Conservation (phyloP, 768 basidiomycete genomes). For the Podaxis mareebaensis region DNA sequence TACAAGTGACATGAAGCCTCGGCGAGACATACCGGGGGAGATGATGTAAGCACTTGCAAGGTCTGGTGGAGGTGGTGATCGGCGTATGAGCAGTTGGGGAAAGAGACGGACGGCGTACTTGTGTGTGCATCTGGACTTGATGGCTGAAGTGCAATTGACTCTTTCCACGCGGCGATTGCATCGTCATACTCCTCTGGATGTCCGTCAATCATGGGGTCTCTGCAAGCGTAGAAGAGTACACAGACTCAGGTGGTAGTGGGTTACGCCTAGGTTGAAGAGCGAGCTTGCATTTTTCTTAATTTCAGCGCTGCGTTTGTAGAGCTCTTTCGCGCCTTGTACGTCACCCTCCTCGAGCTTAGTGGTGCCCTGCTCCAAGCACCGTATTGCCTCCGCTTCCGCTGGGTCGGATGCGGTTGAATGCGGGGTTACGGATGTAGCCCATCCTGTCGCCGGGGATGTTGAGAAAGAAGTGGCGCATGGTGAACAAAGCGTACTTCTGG, state of each 20-base stretch:
- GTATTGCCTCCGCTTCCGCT: constrained; percentile 76
- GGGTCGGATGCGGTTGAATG: constrained; percentile 85
- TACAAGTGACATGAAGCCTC: constrained; percentile 9
- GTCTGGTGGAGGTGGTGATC: constrained; percentile 44
- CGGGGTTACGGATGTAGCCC: constrained; percentile 77
- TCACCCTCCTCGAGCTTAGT: constrained; percentile 86
- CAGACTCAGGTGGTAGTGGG: constrained; percentile 86
- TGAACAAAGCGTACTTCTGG: not conserved
- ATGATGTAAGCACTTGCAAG: constrained; percentile 89
- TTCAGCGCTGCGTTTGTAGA: constrained; percentile 78
- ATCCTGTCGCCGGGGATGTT: constrained; percentile 45
- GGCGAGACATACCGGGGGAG: constrained; percentile 44
- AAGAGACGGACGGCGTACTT: constrained; percentile 49
- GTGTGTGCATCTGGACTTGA: constrained; percentile 86
- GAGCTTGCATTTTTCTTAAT: constrained; percentile 80
- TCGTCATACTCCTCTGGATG: constrained; percentile 81
- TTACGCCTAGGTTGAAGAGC: constrained; percentile 87
- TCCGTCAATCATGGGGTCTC: constrained; percentile 10
- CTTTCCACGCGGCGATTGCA: constrained; percentile 85
- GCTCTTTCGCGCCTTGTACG: constrained; percentile 70
- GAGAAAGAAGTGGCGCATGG: not conserved
- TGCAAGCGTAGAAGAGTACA: constrained; percentile 16
- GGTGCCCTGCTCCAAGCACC: constrained; percentile 81
- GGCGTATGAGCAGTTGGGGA: constrained; percentile 1
- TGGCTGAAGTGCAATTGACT: constrained; percentile 78